Base-by-base conservation (phyloP, 257 asterid species). In the Jacaranda copaia region DNA sequence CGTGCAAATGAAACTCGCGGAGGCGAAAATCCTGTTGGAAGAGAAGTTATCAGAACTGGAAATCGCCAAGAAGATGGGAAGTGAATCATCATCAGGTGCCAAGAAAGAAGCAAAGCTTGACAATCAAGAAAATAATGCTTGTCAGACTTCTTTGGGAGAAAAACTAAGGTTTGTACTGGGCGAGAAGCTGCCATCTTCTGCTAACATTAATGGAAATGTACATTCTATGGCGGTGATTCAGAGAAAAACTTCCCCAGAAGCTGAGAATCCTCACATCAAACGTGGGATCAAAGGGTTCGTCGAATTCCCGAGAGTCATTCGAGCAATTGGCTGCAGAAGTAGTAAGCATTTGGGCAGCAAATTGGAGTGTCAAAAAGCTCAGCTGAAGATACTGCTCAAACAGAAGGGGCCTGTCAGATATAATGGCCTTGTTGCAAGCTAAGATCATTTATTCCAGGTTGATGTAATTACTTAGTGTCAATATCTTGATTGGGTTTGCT, bases 251-350 rank as follows among this genome's bases (percentile, higher is more conserved):
- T 75, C 73, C 3, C 75, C 80, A 1, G 92, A 89, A 52, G 68
- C 89, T 16, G 94, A 89, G 76, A 94, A 94, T 87, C 98, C 93
- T 0, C 98, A 94, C 53, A 92, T 94, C 73, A 86, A 48, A 57
- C 74, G 97, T 74, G 98, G 98, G 89, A 89, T 92, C 57, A 92
- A 87, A 84, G 98, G 97, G 74, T 92, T 94, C 18, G 98, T 94
- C 0, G 98, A 94, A 56, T 94, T 94, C 56, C 98, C 98, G 0
- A 92, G 67, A 76, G 95, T 92, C 49, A 88, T 90, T 9, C 42
- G 89, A 66, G 97, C 93, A 4, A 87, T 90, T 16, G 95, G 98
- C 2, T 87, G 92, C 73, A 92, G 84, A 77, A 87, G 91, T 78
- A 32, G 83, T 18, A 88, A 86, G 87, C 85, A 84, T 82, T 60